Conservation (phyloP, 805 yeast species). For the Wickerhamiella vanderwaltii region DNA sequence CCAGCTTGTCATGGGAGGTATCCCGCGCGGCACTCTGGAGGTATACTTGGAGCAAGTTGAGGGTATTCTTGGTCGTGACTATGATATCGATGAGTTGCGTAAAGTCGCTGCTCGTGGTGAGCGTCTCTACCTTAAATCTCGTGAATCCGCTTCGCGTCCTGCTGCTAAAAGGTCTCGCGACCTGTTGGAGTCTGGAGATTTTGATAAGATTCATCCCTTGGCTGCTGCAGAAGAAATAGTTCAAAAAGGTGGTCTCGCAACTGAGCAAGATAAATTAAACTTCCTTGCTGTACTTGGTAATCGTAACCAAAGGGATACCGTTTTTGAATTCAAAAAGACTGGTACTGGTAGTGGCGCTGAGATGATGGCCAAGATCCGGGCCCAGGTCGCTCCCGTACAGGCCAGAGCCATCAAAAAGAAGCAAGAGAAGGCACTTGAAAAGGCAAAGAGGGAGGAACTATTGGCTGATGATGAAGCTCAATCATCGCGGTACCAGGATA, state of each 20-base stretch:
- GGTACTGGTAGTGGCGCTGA: constrained; percentile 46
- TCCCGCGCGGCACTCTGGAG: constrained; percentile 66
- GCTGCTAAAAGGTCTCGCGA: constrained; percentile 80
- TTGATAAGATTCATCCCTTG: constrained; percentile 80
- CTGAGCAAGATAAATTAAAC: constrained; percentile 62
- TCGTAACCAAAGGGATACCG: constrained; percentile 73
- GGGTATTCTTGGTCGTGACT: constrained; percentile 45
- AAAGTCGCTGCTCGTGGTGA: constrained; percentile 81
- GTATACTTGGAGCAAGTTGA: constrained; percentile 59
- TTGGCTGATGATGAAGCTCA: constrained; percentile 18
- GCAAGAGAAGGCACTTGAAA: constrained; percentile 51
- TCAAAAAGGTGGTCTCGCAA: constrained; percentile 32
- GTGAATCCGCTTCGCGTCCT: constrained; percentile 76
- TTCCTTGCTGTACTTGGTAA: constrained; percentile 62
- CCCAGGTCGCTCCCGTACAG: constrained; percentile 81
- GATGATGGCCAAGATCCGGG: constrained; percentile 76
- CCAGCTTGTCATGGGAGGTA: constrained; percentile 69
- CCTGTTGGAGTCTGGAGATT: constrained; percentile 40
- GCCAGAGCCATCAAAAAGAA: constrained; percentile 59
- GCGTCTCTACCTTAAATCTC: constrained; percentile 69
- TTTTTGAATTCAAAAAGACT: constrained; percentile 68
- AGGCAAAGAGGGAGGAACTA: constrained; percentile 37
- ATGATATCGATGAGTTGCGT: constrained; percentile 51
- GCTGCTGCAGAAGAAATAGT: constrained; percentile 29
- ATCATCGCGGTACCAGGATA: constrained; percentile 41